Evolutionary conservation across 768 basidiomycete genomes (phyloP), one percentile per base, ranked within the genome.

Genomic region (Lactifluus pinguis): DNA sequence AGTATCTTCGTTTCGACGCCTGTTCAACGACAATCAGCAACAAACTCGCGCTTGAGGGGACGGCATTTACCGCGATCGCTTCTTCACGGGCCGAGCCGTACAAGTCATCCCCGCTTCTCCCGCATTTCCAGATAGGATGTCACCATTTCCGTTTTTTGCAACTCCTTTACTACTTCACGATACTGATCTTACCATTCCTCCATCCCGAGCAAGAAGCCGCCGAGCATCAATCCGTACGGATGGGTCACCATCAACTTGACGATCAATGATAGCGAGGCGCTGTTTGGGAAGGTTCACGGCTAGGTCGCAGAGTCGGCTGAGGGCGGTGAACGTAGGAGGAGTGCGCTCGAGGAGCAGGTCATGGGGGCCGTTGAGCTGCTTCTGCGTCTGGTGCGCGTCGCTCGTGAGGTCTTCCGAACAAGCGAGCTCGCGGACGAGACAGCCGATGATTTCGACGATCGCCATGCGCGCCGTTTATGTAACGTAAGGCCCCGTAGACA

Each of bases 381-480:
- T n/a, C n/a, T n/a, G n/a, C n/a, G n/a, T n/a, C n/a, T n/a, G n/a
- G n/a, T n/a, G n/a, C n/a, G n/a, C n/a, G n/a, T n/a, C n/a, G n/a
- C n/a, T n/a, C n/a, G n/a, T n/a, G n/a, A n/a, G n/a, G n/a, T n/a
- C n/a, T n/a, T n/a, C n/a, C n/a, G n/a, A n/a, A n/a, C n/a, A n/a
- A n/a, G n/a, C n/a, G n/a, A n/a, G n/a, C n/a, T n/a, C n/a, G n/a
- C n/a, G n/a, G n/a, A n/a, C n/a, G n/a, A n/a, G n/a, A n/a, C n/a
- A n/a, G n/a, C n/a, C n/a, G n/a, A n/a, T n/a, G n/a, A n/a, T n/a
- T n/a, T n/a, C n/a, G n/a, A n/a, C n/a, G n/a, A n/a, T n/a, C n/a
- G n/a, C n/a, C n/a, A n/a, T n/a, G 45, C 97, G 92, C 85, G 98
- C 94, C 0, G 94, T n/a, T n/a, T 9, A 25, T 17, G n/a, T n/a